phyloP scores from a whole-genome alignment of 108 stramenopile species.

The Heterococcus sp. region DNA sequence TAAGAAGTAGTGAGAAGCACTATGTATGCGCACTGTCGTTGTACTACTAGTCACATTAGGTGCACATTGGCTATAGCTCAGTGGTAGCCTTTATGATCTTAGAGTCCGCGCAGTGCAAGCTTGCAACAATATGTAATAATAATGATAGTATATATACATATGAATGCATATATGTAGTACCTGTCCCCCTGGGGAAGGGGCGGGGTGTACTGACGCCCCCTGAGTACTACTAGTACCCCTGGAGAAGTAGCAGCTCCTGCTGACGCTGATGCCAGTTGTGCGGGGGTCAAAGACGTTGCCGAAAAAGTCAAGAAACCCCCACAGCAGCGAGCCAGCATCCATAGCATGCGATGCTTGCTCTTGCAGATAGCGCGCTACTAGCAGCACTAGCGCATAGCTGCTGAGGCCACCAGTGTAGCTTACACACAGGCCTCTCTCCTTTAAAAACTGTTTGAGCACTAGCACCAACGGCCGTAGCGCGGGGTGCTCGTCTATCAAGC shows the following conservation, averaged over 20 bases:
- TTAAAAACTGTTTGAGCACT: slow-evolving; percentile 64
- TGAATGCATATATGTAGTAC: background rate
- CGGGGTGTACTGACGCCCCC: too few species aligned
- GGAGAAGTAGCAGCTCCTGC: slow-evolving; percentile 5
- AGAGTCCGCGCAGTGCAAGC: too few species aligned
- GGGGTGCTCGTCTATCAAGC: slow-evolving; percentile 29
- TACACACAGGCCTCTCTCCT: slow-evolving; percentile 75
- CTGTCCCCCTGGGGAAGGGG: too few species aligned
- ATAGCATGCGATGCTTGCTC: slow-evolving; percentile 48
- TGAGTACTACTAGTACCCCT: too few species aligned
- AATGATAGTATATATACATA: background rate
- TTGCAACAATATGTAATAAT: background rate
- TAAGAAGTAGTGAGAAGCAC: slow-evolving; percentile 40
- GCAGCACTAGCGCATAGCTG: slow-evolving; percentile 81
- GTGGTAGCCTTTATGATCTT: too few species aligned
- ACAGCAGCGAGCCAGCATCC: slow-evolving; percentile 81
- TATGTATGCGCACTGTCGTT: background rate
- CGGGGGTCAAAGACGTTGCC: slow-evolving; percentile 86
- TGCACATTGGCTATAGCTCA: too few species aligned
- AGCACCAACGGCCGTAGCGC: slow-evolving; percentile 46
- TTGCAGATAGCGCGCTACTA: slow-evolving; percentile 69
- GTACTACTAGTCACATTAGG: too few species aligned
- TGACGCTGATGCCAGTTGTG: slow-evolving; percentile 65
- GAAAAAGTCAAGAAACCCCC: slow-evolving; percentile 87
- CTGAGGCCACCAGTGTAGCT: slow-evolving; percentile 86